Conservation (phyloP, 306 rosid genomes). For the Prunus mira region DNA sequence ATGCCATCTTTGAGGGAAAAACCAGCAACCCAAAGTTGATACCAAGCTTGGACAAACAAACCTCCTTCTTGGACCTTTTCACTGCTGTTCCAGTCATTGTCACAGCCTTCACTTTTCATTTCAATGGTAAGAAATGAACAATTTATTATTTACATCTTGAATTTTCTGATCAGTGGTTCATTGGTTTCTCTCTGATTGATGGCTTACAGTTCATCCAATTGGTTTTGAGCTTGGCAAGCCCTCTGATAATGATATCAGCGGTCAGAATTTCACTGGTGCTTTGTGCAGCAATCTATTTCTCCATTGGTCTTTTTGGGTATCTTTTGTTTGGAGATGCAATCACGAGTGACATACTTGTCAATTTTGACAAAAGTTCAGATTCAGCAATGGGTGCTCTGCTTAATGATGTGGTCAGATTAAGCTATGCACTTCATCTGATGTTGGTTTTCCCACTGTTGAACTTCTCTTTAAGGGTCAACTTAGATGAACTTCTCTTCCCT, state of each 20-base stretch:
- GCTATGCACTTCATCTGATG: slow-evolving; percentile 90
- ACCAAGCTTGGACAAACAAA: slow-evolving; percentile 57
- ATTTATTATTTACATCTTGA: background rate
- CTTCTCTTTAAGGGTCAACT: slow-evolving; percentile 77
- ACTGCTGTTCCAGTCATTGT: slow-evolving; percentile 93
- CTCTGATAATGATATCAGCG: slow-evolving; percentile 69
- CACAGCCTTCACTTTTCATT: slow-evolving; percentile 90
- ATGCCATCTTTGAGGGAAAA: slow-evolving; percentile 66
- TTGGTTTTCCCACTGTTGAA: slow-evolving; percentile 79
- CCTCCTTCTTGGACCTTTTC: slow-evolving; percentile 85
- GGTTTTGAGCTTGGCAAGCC: slow-evolving; percentile 72
- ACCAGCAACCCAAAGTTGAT: slow-evolving; percentile 58
- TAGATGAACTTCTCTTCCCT: slow-evolving; percentile 78
- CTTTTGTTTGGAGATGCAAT: slow-evolving; percentile 81
- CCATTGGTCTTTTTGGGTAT: slow-evolving; percentile 84
- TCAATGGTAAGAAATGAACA: slow-evolving; percentile 49
- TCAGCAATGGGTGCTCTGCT: slow-evolving; percentile 56
- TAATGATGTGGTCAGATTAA: slow-evolving; percentile 62
- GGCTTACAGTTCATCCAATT: slow-evolving; percentile 80
- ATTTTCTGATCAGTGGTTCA: background rate
- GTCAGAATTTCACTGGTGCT: slow-evolving; percentile 68
- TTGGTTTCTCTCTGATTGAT: background rate
- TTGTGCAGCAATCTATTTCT: slow-evolving; percentile 60
- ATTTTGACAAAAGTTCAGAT: slow-evolving; percentile 62
- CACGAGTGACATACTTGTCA: slow-evolving; percentile 72